Evolutionary conservation across 495 filamentous ascomycete species (phyloP).

Genomic region (Aspergillus leporis): DNA sequence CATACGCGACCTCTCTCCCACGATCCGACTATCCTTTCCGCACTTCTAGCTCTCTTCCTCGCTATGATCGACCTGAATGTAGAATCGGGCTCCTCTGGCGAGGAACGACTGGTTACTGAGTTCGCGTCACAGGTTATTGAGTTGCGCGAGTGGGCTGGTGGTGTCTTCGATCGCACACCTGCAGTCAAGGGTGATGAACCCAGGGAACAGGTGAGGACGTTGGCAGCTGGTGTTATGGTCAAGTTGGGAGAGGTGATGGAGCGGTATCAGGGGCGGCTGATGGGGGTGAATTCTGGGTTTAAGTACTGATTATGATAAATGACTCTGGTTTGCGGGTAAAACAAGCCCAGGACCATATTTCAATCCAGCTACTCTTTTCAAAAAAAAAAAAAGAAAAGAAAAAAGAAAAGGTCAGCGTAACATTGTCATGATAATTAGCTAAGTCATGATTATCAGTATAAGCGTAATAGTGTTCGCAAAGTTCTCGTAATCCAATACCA

Average conservation of each 20-base stretch:
- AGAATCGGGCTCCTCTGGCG: conserved; percentile 53
- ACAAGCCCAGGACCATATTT: neutral
- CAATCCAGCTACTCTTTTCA: neutral
- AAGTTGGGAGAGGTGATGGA: conserved; percentile 77
- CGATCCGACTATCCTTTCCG: conserved; percentile 66
- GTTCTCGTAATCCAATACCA: neutral
- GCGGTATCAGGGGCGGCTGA: conserved; percentile 66
- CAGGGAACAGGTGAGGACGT: conserved; percentile 40
- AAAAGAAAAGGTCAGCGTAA: neutral
- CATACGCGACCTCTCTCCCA: conserved; percentile 44
- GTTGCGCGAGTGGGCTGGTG: conserved; percentile 49
- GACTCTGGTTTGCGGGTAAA: neutral
- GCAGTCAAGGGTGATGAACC: conserved; percentile 53
- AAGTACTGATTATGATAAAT: conserved; percentile 32
- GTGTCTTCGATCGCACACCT: conserved; percentile 62
- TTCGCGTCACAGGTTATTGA: conserved; percentile 41
- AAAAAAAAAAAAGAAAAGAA: neutral
- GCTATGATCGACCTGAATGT: conserved; percentile 82
- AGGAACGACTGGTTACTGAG: conserved; percentile 65
- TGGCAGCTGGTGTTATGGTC: conserved; percentile 83
- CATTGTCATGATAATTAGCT: neutral
- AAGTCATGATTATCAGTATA: neutral
- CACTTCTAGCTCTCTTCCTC: conserved; percentile 75
- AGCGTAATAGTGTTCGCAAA: neutral
- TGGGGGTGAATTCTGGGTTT: conserved; percentile 53